Base-by-base conservation (phyloP, 768 basidiomycete species). In the Boletus speciosus region DNA sequence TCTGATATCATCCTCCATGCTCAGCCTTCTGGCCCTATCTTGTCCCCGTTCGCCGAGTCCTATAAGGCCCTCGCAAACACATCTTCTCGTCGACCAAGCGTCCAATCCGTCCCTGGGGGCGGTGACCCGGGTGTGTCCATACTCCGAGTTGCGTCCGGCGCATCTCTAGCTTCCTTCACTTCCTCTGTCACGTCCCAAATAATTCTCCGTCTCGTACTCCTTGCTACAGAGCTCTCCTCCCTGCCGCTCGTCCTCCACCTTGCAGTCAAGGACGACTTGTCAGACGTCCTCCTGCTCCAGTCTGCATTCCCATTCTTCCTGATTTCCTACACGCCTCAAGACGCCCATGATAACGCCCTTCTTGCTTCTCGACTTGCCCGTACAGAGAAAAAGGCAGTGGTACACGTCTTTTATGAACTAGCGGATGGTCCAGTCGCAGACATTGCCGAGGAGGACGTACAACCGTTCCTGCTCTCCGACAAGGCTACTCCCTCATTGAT, bases 341-440 rank as follows among this genome's bases (percentile, higher is more conserved):
- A 93, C 65, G 91, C 93, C 4, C 89, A 96, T 62, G 91, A 95
- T 66, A 86, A 98, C 69, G 89, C 93, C 23, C 74, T 98, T 35
- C 80, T 98, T 16, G 92, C 93, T 14, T 85, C 90, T 47, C 82
- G 86, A 40, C 73, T 98, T 47, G 91, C 96, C 0, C 78, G 79
- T 36, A 69, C 78, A 7, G 83, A 88, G 62, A 76, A 76, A 51
- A 87, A 82, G 61, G 85, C 86, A 6, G 90, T 96, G n/a, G 76
- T 97, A 25, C 96, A 98, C 67, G 84, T 81, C 14, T 97, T 93
- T 71, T 84, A 88, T 62, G 65, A 75, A 8, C 71, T 65, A 2
- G 67, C 67, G 2, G 66, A 73, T 21, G 74, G 78, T 27, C 58
- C 66, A 6, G 65, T 81, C 11, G 71, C 76, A 19, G 80, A 86